Conservation (phyloP, 768 basidiomycete species). For the Inosperma sp. region DNA sequence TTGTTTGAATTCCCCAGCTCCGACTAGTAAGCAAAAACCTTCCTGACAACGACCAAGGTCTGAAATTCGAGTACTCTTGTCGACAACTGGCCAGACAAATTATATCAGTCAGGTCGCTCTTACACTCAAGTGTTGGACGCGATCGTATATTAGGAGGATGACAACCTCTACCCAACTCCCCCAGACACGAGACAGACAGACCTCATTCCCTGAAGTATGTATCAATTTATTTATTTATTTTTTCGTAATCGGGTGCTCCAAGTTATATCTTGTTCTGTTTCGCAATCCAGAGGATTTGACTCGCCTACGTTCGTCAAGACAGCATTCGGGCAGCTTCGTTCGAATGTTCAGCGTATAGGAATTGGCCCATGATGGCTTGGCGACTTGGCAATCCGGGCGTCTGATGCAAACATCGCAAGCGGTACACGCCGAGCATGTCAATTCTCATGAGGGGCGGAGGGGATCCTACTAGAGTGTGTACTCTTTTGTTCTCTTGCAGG, state of each 20-base stretch:
- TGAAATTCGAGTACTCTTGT: slow-evolving; percentile 42
- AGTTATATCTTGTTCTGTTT: neutral
- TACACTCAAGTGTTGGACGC: slow-evolving; percentile 57
- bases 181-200: slow-evolving; percentile 7
- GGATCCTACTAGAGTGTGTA: too few relatives aligned
- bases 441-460: too few relatives aligned
- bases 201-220: slow-evolving; percentile 32
- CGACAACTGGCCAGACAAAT: slow-evolving; percentile 56
- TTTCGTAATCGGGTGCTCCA: neutral
- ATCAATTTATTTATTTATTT: slow-evolving; percentile 54
- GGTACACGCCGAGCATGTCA: too few relatives aligned
- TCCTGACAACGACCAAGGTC: neutral
- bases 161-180: slow-evolving; percentile 46
- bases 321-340: slow-evolving; percentile 60
- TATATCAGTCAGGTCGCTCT: slow-evolving; percentile 66
- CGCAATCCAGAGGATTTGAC: slow-evolving; percentile 49
- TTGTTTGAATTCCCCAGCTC: slow-evolving; percentile 52
- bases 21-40: slow-evolving; percentile 39
- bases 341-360: slow-evolving; percentile 61
- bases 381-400: too few relatives aligned
- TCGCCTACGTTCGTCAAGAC: slow-evolving; percentile 57
- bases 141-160: slow-evolving; percentile 67
- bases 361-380: too few relatives aligned
- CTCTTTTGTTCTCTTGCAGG: too few relatives aligned
- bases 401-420: too few relatives aligned